Evolutionary conservation across 2,329 filamentous ascomycete species (phyloP), one percentile per base, ranked within the genome.

Genomic region (Talaromyces albobiverticillius): DNA sequence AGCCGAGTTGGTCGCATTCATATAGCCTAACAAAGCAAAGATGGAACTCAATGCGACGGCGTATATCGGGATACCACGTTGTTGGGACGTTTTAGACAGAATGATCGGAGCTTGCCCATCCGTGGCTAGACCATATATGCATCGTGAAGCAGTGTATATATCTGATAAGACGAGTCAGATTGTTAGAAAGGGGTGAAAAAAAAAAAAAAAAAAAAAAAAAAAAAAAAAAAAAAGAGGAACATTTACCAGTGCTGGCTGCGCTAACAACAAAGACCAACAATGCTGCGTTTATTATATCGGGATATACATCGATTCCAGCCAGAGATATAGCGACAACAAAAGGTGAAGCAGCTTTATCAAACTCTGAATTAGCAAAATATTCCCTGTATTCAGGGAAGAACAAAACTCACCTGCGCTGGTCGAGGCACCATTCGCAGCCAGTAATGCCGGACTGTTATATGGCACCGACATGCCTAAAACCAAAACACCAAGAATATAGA

Each of bases 231-330:
- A 29, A 29, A 29, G 4, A 29, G 25, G 25, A 9, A 29, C 5
- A 29, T 9, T 29, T 29, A 9, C 25, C 34, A 18, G 34, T 38
- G 76, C 89, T 90, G 58, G 85, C 80, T 16, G 87, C 87, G 16
- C 82, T 85, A 71, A 89, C 87, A 62, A 88, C 85, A 65, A 89
- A 89, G 60, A 89, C 67, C 59, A 87, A 72, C 60, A 90, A 88
- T 64, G 83, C 86, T 26, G 72, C 86, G 70, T 90, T 90, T 66
- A 90, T 73, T 63, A 89, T 81, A 60, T 82, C 78, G 6, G 85
- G 82, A 9, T 90, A 75, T 34, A 72, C 70, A 9, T 77, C 68
- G 67, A 89, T 85, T 23, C 80, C 75, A 2, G 85, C 84, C 18
- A 85, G 59, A 56, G 73, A 71, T 68, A 88, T 86, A 22, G 87